Evolutionary conservation across 2,329 filamentous ascomycete species (phyloP), one percentile per base, ranked within the genome.

Genomic region (Pseudogymnoascus sp.): DNA sequence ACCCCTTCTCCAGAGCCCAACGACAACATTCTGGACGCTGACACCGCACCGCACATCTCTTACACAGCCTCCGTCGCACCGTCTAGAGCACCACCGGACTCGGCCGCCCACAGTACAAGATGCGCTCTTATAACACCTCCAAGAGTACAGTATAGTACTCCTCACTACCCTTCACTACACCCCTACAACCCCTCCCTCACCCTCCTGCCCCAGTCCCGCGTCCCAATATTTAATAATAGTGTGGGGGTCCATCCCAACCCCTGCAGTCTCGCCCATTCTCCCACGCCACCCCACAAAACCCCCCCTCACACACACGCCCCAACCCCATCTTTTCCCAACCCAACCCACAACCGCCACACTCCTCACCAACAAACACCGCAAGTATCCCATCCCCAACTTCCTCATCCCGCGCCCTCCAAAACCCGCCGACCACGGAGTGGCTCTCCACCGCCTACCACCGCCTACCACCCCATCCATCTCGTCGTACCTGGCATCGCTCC

Each of bases 191-290:
- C 42, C 42, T 10, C 19, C 17, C 4, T 8, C 19, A n/a, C 40
- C 10, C 19, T 10, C 19, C 5, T 23, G 44, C 47, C 47, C 47
- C 47, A 53, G 47, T 53, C 47, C 47, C 47, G 47, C 47, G 47
- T 53, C 47, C 47, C 47, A 53, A 53, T 53, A 53, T 53, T 53
- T 53, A 53, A 53, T 53, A 53, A 53, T 53, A 53, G 47, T 53
- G 47, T 53, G 47, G 47, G 47, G 47, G 47, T 53, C 42, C 15
- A 50, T 10, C 23, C n/a, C 15, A n/a, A 53, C n/a, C 47, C 47
- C 47, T 53, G 47, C 23, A 53, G 26, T 31, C 47, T 31, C 23
- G 47, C 47, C 47, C 23, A 28, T 53, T 31, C 47, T 53, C 47
- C 47, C 47, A 50, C 44, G 44, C 44, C 44, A 50, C 44, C 44